Evolutionary conservation across 2,329 filamentous ascomycete genomes (phyloP).

Genomic region (Cercospora nicotianae): DNA sequence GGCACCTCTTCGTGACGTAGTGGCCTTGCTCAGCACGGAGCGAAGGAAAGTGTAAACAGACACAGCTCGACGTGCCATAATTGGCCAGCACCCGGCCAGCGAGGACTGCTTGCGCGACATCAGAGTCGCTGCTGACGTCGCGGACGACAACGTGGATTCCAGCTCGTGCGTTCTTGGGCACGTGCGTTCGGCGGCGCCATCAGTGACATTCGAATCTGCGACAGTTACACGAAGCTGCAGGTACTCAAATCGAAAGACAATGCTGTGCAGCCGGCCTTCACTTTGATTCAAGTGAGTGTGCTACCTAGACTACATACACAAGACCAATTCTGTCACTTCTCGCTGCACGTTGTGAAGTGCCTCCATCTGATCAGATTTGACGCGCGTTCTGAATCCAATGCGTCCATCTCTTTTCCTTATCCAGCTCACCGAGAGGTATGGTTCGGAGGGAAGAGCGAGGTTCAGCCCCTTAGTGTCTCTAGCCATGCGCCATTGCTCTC

Average conservation of each 20-base stretch:
- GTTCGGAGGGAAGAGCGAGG: background rate
- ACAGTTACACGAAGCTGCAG: conserved; percentile 1
- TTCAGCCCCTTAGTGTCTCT: background rate
- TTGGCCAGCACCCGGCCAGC: background rate
- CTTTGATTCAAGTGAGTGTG: background rate
- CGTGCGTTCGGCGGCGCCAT: conserved; percentile 4
- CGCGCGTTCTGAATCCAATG: background rate
- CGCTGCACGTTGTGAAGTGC: background rate
- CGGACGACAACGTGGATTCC: background rate
- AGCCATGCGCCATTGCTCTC: background rate
- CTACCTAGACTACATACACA: background rate
- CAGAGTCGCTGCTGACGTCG: background rate
- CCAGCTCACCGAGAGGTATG: background rate
- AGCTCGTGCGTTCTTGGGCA: conserved; percentile 5
- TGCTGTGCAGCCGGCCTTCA: background rate
- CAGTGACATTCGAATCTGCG: background rate
- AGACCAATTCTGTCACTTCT: background rate
- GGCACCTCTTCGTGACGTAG: conserved; percentile 4
- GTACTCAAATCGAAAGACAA: conserved; percentile 1
- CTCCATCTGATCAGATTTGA: background rate
- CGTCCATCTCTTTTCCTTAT: background rate
- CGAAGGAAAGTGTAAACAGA: background rate
- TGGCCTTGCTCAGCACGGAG: background rate
- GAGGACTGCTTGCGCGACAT: background rate
- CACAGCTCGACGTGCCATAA: background rate